A percentile compares a stretch with the other conserved stretches of the same genome.
Evolutionary conservation across 495 filamentous ascomycete genomes (phyloP).

Genomic region (Daldinia decipiens): DNA sequence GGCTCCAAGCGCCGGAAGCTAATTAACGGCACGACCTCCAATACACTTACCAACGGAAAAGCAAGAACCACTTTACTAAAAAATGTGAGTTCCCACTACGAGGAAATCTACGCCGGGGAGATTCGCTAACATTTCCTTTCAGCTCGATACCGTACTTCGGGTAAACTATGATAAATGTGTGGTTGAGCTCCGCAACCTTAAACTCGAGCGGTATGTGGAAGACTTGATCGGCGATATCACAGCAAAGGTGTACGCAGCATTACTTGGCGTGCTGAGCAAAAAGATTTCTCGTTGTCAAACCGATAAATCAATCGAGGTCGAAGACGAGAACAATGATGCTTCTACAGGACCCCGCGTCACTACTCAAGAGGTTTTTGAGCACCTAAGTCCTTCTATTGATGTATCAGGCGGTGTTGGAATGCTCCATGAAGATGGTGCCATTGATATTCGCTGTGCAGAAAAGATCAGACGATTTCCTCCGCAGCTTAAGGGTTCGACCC

Average conservation of each 20-base stretch:
- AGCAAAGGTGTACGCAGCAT: slow-evolving; percentile 75
- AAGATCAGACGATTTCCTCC: slow-evolving; percentile 51
- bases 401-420: slow-evolving; percentile 57
- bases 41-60: slow-evolving; percentile 48
- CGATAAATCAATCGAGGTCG: slow-evolving; percentile 63
- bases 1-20: slow-evolving; percentile 61
- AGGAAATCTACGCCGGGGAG: neutral
- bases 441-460: slow-evolving; percentile 56
- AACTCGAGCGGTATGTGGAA: slow-evolving; percentile 70
- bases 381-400: slow-evolving; percentile 57
- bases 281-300: slow-evolving; percentile 71
- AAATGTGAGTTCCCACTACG: slow-evolving; percentile 39
- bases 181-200: slow-evolving; percentile 81
- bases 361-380: slow-evolving; percentile 59
- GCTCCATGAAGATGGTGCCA: slow-evolving; percentile 48
- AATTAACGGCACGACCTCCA: slow-evolving; percentile 48
- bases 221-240: slow-evolving; percentile 71
- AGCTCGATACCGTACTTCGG: slow-evolving; percentile 72
- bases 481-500: slow-evolving; percentile 41
- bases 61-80: slow-evolving; percentile 52
- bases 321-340: slow-evolving; percentile 62
- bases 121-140: slow-evolving; percentile 41
- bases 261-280: slow-evolving; percentile 75
- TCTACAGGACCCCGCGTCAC: slow-evolving; percentile 51
- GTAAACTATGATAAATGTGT: slow-evolving; percentile 87